Evolutionary conservation across 805 yeast species (phyloP).

Genomic region (Debaryomyces maramus): DNA sequence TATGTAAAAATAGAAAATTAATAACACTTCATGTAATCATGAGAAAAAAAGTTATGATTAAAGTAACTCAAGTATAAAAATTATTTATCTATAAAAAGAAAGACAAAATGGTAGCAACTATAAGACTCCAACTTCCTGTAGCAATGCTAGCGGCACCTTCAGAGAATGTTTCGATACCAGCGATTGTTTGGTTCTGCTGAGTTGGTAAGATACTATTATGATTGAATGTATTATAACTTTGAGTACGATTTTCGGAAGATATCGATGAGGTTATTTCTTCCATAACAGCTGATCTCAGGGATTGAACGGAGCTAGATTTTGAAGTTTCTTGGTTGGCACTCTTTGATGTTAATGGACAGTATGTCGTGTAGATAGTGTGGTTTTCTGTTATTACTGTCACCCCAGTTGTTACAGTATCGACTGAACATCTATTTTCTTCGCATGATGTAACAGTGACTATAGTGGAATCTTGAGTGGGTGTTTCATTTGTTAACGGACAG

Average conservation of each 20-base stretch:
- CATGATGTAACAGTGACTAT: slow-evolving; percentile 28
- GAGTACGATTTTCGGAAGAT: background rate
- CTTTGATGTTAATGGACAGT: slow-evolving; percentile 17
- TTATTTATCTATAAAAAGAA: slow-evolving; percentile 1
- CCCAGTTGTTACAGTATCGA: slow-evolving; percentile 21
- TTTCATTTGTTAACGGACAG: slow-evolving; percentile 18
- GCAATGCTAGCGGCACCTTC: slow-evolving; percentile 5
- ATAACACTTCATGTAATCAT: no score
- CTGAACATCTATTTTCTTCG: slow-evolving; percentile 23
- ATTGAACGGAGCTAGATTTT: slow-evolving; percentile 8
- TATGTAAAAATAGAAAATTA: no score
- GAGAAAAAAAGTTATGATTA: no score
- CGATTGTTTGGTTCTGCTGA: slow-evolving; percentile 12
- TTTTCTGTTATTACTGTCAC: slow-evolving; percentile 15
- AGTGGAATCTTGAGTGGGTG: slow-evolving; percentile 15
- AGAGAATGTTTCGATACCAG: slow-evolving; percentile 10
- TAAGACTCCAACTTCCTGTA: slow-evolving; percentile 7
- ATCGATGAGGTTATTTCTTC: background rate
- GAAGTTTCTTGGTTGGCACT: background rate
- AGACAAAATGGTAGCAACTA: slow-evolving; percentile 1
- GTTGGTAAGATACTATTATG: slow-evolving; percentile 1
- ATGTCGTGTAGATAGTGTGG: slow-evolving; percentile 23
- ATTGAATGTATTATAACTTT: background rate
- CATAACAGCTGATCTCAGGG: slow-evolving; percentile 14
- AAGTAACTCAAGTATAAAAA: no score